These are phyloP conservation scores for Penicillium sp. DNA, from an alignment of 2,329 filamentous ascomycete genomes.

Conservation along the genomic window DNA sequence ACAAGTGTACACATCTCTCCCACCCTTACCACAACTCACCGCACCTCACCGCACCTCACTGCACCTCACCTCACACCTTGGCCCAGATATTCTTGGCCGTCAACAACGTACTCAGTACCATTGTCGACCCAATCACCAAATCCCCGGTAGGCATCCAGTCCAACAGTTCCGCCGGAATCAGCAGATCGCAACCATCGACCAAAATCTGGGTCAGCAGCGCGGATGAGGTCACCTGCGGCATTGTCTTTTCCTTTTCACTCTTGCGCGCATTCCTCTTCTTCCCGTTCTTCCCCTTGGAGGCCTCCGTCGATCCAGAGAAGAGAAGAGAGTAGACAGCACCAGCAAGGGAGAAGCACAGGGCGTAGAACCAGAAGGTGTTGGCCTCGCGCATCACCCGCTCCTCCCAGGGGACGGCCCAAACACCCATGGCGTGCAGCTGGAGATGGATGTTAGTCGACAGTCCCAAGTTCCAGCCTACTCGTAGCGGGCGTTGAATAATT, in stretches of 20 bases:
- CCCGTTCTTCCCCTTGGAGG: slow-evolving; percentile 33
- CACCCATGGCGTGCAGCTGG: slow-evolving; percentile 55
- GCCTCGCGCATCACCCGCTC: slow-evolving; percentile 60
- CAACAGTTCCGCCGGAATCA: slow-evolving; percentile 63
- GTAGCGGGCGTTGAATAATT: too few relatives aligned
- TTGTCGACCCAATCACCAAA: slow-evolving; percentile 60
- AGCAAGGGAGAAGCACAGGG: slow-evolving; percentile 58
- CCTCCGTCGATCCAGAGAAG: slow-evolving; percentile 12
- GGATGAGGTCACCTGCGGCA: neutral
- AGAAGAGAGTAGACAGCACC: slow-evolving; percentile 30
- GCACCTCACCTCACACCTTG: slow-evolving; percentile 11
- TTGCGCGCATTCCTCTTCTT: slow-evolving; percentile 23
- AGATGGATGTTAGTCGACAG: neutral
- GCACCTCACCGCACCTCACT: too few relatives aligned
- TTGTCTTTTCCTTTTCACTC: slow-evolving; percentile 26
- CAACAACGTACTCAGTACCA: slow-evolving; percentile 66
- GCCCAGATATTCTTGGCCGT: slow-evolving; percentile 66
- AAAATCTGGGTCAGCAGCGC: slow-evolving; percentile 55
- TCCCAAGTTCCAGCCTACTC: too few relatives aligned
- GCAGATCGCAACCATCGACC: slow-evolving; percentile 64
- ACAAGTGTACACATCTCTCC: neutral
- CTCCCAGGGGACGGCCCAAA: slow-evolving; percentile 50
- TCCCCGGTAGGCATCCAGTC: slow-evolving; percentile 63
- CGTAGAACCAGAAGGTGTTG: slow-evolving; percentile 72
- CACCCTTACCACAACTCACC: too few relatives aligned